phyloP scores from a whole-genome alignment of 331 rosid species.

The Quercus phellos region DNA sequence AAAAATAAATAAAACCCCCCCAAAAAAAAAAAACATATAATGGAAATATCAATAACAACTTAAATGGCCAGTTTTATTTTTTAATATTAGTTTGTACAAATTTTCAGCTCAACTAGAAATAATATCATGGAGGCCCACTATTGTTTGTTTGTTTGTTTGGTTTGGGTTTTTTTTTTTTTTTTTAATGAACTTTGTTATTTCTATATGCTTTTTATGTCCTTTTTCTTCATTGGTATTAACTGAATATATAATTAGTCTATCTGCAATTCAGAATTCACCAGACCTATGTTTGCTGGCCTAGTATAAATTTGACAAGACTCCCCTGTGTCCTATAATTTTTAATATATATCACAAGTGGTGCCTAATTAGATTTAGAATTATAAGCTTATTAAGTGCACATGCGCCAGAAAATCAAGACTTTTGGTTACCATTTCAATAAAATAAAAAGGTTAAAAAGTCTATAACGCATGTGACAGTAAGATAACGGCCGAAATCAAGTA shows the following conservation, averaged over 20 bases:
- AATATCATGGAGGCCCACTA: not conserved
- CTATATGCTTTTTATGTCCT: not conserved
- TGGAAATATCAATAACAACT: no score
- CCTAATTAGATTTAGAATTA: no score
- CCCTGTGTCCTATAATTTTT: not conserved
- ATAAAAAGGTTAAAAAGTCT: not conserved
- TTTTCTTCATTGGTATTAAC: not conserved
- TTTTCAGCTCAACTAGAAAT: not conserved
- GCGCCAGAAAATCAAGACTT: not conserved
- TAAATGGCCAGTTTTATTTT: no score
- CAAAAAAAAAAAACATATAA: no score
- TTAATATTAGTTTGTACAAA: not conserved
- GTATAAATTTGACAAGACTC: not conserved
- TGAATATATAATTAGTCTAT: no score
- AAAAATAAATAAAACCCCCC: no score
- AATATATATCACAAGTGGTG: not conserved
- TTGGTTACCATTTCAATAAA: not conserved
- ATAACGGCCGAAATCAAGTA: not conserved
- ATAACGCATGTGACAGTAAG: conserved; percentile 40
- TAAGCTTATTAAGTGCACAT: not conserved
- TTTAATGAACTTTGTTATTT: not conserved
- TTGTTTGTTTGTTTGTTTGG: not conserved
- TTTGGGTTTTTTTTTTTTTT: not conserved
- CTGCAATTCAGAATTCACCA: not conserved
- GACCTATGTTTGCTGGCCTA: not conserved